Conservation (phyloP, 2,329 filamentous ascomycete genomes). For the Colletotrichum tanaceti region DNA sequence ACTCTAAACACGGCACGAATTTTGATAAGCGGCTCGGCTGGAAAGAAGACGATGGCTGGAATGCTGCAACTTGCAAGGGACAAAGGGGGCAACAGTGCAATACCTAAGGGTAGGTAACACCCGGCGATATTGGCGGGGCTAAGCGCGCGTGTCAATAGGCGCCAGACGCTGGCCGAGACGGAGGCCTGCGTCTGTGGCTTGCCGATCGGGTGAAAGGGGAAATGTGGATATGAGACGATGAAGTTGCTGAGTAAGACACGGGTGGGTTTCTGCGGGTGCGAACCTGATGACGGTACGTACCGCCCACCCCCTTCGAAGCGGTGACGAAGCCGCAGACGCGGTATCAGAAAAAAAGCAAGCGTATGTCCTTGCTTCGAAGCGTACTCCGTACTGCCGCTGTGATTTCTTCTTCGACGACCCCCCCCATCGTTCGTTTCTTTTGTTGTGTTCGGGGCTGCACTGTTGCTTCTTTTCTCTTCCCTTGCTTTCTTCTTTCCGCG, state of each 20-base stretch:
- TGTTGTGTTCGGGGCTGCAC: background rate
- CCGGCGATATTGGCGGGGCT: no score
- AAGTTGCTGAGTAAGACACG: background rate
- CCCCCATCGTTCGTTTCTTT: background rate
- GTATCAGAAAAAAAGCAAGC: background rate
- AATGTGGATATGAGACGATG: background rate
- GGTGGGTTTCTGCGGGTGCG: background rate
- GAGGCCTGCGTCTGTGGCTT: background rate
- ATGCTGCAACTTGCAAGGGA: background rate
- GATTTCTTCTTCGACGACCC: no score
- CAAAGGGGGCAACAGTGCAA: no score
- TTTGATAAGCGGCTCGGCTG: background rate
- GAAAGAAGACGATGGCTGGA: background rate
- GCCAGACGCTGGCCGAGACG: background rate
- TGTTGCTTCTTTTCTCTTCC: no score
- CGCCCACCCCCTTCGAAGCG: constrained; percentile 15
- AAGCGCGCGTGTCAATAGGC: constrained; percentile 3
- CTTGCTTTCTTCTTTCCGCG: no score
- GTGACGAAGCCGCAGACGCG: constrained; percentile 19
- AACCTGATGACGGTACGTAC: constrained; percentile 13
- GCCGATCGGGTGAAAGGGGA: background rate
- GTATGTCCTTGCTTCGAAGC: no score
- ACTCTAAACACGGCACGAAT: no score
- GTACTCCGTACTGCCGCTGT: background rate
- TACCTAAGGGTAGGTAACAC: no score